Evolutionary conservation across 1,139 yeast genomes (phyloP), one percentile per base, ranked within the genome.

Genomic region (Sugiyamaella novakii): DNA sequence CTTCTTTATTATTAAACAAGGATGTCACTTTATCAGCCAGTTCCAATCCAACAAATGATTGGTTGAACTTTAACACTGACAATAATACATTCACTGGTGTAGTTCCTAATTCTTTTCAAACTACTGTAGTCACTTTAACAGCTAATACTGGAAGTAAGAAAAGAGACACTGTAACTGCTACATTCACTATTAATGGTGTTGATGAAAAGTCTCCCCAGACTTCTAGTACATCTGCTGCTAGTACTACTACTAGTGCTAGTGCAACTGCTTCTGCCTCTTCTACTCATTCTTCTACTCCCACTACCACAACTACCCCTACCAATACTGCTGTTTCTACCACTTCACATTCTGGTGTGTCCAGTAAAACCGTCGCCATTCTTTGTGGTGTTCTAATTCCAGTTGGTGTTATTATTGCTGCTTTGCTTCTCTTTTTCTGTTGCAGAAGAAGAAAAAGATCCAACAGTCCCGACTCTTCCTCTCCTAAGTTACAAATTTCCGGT

Each of bases 331-430:
- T 67, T 8, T 47, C 71, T 1, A 43, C 70, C 1, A 40, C 73
- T 2, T 44, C 70, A 0, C 30, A 25, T 65, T 1, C 50, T 62
- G 35, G 54, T 64, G 21, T 54, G 58, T 40, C 57, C 40, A 71
- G 68, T 45, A 76, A 76, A 55, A 76, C 78, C 4, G 72, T 87
- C 18, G 96, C 95, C 0, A 85, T 91, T 62, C 95, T 89, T 0
- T 78, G 91, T 54, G 97, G 96, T 47, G 92, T 86, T n/a, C 87
- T 85, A 4, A 76, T 91, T 45, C 96, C 96, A 1, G 66, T 79
- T 0, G 75, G 74, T 19, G 71, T 78, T 0, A 59, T 87, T 7
- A 62, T 79, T 1, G 63, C 79, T 0, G 71, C 76, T 1, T 72
- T 74, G 0, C 49, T 84, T 1, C 47, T 88, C 8, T 59, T 85